phyloP scores from a whole-genome alignment of 2,329 filamentous ascomycete genomes.

The Pseudogymnoascus sp. region DNA sequence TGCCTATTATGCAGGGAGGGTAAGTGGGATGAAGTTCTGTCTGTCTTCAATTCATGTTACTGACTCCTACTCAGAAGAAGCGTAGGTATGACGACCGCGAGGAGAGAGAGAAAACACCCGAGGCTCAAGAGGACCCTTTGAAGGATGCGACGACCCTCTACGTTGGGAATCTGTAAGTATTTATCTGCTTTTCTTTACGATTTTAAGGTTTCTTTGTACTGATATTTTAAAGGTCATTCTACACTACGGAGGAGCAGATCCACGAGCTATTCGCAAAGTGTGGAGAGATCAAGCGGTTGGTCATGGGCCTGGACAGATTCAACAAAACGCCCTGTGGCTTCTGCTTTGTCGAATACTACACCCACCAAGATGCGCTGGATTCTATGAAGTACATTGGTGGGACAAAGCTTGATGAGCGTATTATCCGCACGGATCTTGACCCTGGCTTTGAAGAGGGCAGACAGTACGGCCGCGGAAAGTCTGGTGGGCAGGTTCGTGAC shows the following conservation, averaged over 20 bases:
- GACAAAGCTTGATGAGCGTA: conserved; percentile 93
- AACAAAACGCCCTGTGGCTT: conserved; percentile 98
- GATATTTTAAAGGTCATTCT: conserved; percentile 62
- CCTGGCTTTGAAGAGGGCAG: conserved; percentile 93
- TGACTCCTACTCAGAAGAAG: conserved; percentile 43
- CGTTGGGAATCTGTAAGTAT: conserved; percentile 75
- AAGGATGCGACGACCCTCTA: conserved; percentile 89
- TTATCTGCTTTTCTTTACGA: conserved; percentile 25
- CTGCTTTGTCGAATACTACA: conserved; percentile 99
- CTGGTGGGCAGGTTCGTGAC: conserved; percentile 91
- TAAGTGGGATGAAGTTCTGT: conserved; percentile 34
- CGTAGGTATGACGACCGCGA: conserved; percentile 45
- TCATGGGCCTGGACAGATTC: conserved; percentile 96
- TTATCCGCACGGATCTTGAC: conserved; percentile 91
- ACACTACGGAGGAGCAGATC: conserved; percentile 98
- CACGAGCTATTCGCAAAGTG: conserved; percentile 95
- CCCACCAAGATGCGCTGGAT: conserved; percentile 90
- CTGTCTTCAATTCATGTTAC: conserved; percentile 10
- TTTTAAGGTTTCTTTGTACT: conserved; percentile 8
- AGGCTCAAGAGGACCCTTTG: conserved; percentile 63
- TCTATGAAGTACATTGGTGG: conserved; percentile 98
- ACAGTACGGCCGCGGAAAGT: conserved; percentile 93
- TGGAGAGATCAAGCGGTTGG: conserved; percentile 93
- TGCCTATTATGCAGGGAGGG: conserved; percentile 81
- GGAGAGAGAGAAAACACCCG: conserved; percentile 34